phyloP scores from a whole-genome alignment of 352 stramenopile species.

The Phytophthora hibernalis region DNA sequence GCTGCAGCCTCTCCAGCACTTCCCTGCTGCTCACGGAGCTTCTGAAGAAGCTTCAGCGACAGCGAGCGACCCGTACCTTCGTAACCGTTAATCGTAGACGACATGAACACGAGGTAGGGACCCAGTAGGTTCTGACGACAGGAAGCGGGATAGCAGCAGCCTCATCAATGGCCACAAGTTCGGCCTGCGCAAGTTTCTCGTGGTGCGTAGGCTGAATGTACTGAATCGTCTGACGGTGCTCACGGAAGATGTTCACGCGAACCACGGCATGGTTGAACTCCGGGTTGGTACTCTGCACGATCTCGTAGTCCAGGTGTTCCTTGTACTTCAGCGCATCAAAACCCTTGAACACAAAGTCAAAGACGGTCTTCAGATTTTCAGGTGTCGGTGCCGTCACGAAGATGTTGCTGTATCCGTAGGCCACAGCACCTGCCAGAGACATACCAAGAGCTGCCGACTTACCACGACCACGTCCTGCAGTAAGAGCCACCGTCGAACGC shows the following conservation, averaged over 20 bases:
- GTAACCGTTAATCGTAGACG: constrained; percentile 99
- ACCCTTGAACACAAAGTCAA: constrained; percentile 98
- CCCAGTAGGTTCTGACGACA: constrained; percentile 95
- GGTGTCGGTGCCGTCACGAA: constrained; percentile 98
- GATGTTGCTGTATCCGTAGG: constrained; percentile 94
- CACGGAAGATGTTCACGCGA: constrained; percentile 97
- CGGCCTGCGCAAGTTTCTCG: constrained; percentile 97
- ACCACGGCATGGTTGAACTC: constrained; percentile 91
- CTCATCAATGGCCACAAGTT: constrained; percentile 99
- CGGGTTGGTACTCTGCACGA: constrained; percentile 88
- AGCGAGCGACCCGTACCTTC: constrained; percentile 99
- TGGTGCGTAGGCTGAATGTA: constrained; percentile 96
- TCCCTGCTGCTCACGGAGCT: constrained; percentile 95
- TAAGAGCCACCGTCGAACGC: constrained; percentile 95
- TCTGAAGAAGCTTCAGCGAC: constrained; percentile 99
- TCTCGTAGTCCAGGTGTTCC: constrained; percentile 99
- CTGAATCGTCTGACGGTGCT: constrained; percentile 97
- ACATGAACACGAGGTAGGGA: constrained; percentile 98
- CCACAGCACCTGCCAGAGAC: constrained; percentile 79
- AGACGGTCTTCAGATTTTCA: constrained; percentile 98
- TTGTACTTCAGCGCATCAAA: constrained; percentile 94
- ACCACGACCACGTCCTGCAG: constrained; percentile 90
- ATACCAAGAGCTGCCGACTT: constrained; percentile 99
- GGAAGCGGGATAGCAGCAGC: constrained; percentile 99
- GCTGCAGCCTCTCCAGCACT: constrained; percentile 65